Percentiles rank a stretch among this genome's conserved stretches.
phyloP scores from a whole-genome alignment of 2,329 filamentous ascomycete species.

The Acrodontium crateriforme region DNA sequence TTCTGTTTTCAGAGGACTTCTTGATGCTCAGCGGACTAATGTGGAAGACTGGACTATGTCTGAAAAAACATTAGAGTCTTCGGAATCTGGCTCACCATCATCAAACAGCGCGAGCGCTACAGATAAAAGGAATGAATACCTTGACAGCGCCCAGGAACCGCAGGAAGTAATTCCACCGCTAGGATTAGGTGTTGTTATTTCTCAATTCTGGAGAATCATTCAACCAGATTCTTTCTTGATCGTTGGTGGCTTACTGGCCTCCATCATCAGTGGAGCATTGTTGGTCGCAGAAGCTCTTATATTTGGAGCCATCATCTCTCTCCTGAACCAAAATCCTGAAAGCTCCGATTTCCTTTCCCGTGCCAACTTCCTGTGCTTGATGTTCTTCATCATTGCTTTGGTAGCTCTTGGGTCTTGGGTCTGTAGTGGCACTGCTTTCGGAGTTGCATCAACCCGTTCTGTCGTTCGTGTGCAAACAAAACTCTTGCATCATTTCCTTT shows the following conservation, averaged over 20 bases:
- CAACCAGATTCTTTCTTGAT: conserved; percentile 27
- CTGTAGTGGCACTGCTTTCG: conserved; percentile 33
- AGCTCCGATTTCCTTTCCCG: conserved; percentile 9
- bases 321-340: conserved; percentile 33
- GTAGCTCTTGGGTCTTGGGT: conserved; percentile 34
- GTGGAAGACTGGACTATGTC: conserved; percentile 1
- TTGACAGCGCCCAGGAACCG: background rate
- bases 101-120: background rate
- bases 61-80: background rate
- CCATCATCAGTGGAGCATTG: conserved; percentile 32
- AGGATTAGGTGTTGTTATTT: conserved; percentile 1
- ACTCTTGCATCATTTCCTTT: conserved; percentile 38
- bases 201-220: conserved; percentile 8
- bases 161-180: background rate
- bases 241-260: conserved; percentile 28
- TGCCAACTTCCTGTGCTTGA: conserved; percentile 30
- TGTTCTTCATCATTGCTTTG: conserved; percentile 41
- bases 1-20: conserved; percentile 15
- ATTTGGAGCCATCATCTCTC: conserved; percentile 38
- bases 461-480: conserved; percentile 30
- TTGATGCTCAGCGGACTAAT: conserved; percentile 15
- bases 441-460: conserved; percentile 33
- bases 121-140: conserved; percentile 1
- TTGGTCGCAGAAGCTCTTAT: conserved; percentile 48
- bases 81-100: background rate